Evolutionary conservation across 2,329 filamentous ascomycete genomes (phyloP), one percentile per base, ranked within the genome.

Genomic region (Monilinia fructicola): DNA sequence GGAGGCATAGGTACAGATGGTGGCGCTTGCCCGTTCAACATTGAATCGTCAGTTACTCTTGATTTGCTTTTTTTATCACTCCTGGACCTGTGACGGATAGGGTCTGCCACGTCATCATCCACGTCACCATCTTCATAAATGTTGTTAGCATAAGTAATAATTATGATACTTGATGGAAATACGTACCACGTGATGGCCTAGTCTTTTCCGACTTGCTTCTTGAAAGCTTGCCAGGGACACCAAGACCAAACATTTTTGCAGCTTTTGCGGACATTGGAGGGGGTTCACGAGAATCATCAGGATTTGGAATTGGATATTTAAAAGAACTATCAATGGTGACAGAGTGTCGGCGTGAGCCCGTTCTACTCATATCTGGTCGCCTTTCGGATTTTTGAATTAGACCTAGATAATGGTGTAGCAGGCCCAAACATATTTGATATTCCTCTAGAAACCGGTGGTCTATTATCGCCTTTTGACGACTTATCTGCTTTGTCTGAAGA

Each of bases 181-280:
- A 53, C 74, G 68, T 74, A 78, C 77, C 74, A 69, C 77, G 79
- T 68, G 76, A 75, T 70, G 81, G 84, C 83, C 76, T 84, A 80
- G 72, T 80, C 77, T 73, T 73, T 66, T 77, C 76, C 42, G 84
- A 81, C 70, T 80, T 80, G 68, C 79, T 81, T 60, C 80, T 81
- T 16, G 81, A 80, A 54, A 80, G 81, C 71, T 81, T 82, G 38
- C 80, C 76, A 66, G 77, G 78, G 68, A 77, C 81, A 31, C 23
- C 46, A 68, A 85, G 78, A 71, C 80, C 93, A 86, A 95, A 86
- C 63, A 94, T 78, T 77, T 88, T 93, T 42, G 91, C 91, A 38
- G 91, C 92, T 78, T 96, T 96, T 55, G 87, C 84, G 10, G 88
- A 84, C 74, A 92, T 84, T 62, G 86, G 84, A 3, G 83, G 83